Evolutionary conservation across 2,329 filamentous ascomycete species (phyloP).

Genomic region (Corinectria fuckeliana): DNA sequence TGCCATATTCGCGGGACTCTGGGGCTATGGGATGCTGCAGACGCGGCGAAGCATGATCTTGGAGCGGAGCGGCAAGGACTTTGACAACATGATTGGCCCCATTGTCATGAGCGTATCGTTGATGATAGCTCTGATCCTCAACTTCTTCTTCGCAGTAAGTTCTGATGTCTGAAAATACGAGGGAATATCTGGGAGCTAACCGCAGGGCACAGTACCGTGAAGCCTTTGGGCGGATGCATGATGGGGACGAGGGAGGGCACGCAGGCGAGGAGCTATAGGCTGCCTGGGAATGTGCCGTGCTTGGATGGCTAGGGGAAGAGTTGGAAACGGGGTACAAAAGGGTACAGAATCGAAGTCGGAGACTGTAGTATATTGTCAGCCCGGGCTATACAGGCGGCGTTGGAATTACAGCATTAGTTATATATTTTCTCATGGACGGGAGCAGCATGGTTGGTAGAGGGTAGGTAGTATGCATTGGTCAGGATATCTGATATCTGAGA

Average conservation of each 20-base stretch:
- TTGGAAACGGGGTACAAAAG: background rate
- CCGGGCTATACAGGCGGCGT: constrained; percentile 23
- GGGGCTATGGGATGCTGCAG: constrained; percentile 88
- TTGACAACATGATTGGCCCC: constrained; percentile 88
- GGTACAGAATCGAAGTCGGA: background rate
- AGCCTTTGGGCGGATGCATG: constrained; percentile 40
- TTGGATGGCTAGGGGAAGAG: background rate
- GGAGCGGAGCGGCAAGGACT: constrained; percentile 86
- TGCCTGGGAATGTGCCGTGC: background rate
- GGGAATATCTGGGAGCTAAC: constrained; percentile 18
- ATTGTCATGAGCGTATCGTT: constrained; percentile 82
- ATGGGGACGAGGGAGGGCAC: constrained; percentile 17
- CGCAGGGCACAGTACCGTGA: constrained; percentile 40
- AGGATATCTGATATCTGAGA: background rate
- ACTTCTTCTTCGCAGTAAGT: constrained; percentile 85
- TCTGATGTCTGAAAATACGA: background rate
- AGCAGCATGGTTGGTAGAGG: background rate
- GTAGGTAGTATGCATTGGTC: background rate
- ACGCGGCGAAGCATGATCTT: constrained; percentile 79
- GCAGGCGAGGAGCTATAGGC: constrained; percentile 43
- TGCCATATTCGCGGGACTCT: constrained; percentile 80
- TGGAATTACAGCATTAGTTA: constrained; percentile 22
- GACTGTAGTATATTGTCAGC: constrained; percentile 13
- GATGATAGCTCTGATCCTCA: constrained; percentile 79
- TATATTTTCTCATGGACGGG: constrained; percentile 5